phyloP scores from a whole-genome alignment of 139 green algal species.

The Marvania coccoides region DNA sequence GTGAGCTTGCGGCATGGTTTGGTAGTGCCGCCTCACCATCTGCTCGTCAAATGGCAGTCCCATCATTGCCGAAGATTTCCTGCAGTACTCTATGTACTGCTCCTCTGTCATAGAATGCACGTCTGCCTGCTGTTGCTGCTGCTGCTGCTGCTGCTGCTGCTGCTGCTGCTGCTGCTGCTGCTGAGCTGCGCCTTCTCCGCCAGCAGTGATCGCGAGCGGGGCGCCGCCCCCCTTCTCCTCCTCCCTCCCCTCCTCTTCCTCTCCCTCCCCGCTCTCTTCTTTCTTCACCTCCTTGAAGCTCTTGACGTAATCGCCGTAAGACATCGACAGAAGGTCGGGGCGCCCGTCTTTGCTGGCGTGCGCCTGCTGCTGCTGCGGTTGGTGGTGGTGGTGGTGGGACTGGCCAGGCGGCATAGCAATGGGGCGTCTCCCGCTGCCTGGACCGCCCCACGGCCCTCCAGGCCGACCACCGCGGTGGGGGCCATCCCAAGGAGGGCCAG shows the following conservation, averaged over 20 bases:
- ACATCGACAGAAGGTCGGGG: slow-evolving; percentile 33
- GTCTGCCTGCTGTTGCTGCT: background rate
- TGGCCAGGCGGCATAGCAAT: background rate
- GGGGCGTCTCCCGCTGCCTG: background rate
- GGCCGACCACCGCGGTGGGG: background rate
- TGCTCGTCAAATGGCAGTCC: slow-evolving; percentile 21
- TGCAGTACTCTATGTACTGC: slow-evolving; percentile 11
- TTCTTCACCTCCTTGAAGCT: slow-evolving; percentile 31
- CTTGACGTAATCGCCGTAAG: slow-evolving; percentile 44
- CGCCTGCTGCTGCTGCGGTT: slow-evolving; percentile 10
- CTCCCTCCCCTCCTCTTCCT: background rate
- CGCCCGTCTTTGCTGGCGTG: background rate
- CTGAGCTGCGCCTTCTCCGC: background rate
- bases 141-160: background rate
- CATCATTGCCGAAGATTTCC: slow-evolving; percentile 2
- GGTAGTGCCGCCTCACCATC: slow-evolving; percentile 14
- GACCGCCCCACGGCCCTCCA: background rate
- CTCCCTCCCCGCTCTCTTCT: background rate
- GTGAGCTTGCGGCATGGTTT: background rate
- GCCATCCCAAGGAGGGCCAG: slow-evolving; percentile 1
- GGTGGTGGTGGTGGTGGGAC: background rate
- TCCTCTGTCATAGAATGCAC: slow-evolving; percentile 13
- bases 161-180: background rate
- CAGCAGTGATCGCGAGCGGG: background rate
- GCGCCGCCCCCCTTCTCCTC: background rate